These are phyloP conservation scores for Rhinocladiella mackenziei DNA, from an alignment of 2,329 filamentous ascomycete species.

Conservation along the genomic window DNA sequence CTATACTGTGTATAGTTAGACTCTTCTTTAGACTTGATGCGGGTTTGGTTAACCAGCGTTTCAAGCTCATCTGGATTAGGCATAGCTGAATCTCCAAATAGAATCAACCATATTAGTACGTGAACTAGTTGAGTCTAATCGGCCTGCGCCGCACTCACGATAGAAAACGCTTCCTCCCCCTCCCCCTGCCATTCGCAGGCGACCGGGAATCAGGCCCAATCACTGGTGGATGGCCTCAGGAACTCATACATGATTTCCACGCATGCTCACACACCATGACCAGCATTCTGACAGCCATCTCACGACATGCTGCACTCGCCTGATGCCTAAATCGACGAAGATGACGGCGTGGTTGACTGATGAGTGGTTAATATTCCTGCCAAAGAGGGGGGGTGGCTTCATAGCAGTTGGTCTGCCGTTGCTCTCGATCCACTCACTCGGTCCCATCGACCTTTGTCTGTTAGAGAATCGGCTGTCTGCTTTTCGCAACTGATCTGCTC, in stretches of 20 bases:
- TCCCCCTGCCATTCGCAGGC: not conserved
- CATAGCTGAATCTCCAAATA: slow-evolving; percentile 18
- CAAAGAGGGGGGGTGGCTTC: not conserved
- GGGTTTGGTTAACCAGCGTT: slow-evolving; percentile 16
- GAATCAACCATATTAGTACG: slow-evolving; percentile 12
- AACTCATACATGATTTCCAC: too few relatives aligned
- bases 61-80: slow-evolving; percentile 12
- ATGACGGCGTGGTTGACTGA: slow-evolving; percentile 7
- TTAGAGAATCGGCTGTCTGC: too few relatives aligned
- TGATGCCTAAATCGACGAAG: too few relatives aligned
- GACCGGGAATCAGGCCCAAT: not conserved
- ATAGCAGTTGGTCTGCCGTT: slow-evolving; percentile 15
- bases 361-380: slow-evolving; percentile 4
- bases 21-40: slow-evolving; percentile 10
- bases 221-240: slow-evolving; percentile 15
- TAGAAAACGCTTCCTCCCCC: slow-evolving; percentile 2
- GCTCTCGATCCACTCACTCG: slow-evolving; percentile 13
- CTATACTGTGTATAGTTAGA: slow-evolving; percentile 6
- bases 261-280: not conserved
- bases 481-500: not conserved
- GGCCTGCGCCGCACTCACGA: slow-evolving; percentile 23
- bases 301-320: too few relatives aligned
- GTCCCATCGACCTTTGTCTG: slow-evolving; percentile 10
- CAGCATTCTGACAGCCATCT: not conserved
- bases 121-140: slow-evolving; percentile 8